Base-by-base conservation (phyloP, 768 basidiomycete species). In the Lactarius deliciosus region DNA sequence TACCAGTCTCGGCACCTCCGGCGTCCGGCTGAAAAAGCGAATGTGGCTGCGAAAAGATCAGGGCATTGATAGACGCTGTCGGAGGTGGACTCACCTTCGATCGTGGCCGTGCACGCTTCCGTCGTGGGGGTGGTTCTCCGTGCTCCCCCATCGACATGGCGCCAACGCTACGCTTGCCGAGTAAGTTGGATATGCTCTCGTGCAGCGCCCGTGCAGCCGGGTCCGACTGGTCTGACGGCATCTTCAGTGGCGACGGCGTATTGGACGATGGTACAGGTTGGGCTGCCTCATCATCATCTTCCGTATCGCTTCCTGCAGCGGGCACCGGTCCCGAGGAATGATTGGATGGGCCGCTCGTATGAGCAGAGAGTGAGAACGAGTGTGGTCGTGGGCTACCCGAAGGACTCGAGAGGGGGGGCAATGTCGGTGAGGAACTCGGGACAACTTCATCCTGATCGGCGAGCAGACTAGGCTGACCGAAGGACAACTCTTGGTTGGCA, bases 131-230 rank as follows among this genome's bases (percentile, higher is more conserved):
- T 2, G 67, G 68, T 15, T 68, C 71, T 18, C 53, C 47, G 22
- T 62, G 53, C 13, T 64, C 63, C 38, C 53, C 73, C 8, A 71
- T 71, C 54, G 73, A 74, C 3, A 78, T 76, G 0, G 81, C 76
- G 11, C 80, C 65, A 30, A 60, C 61, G 45, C 28, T 79, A 10
- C 90, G 81, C 74, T 93, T 92, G 10, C 90, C 90, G 18, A 92
- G 77, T 63, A 91, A 75, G 25, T 84, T 83, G 6, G 85, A 84
- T 58, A 92, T 84, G 66, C 85, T 88, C 69, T 90, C 87, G 68
- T 89, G 84, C 25, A 91, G 77, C 20, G 83, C 87, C 70, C 79
- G 83, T n/a, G 86, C 30, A 80, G 80, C 58, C 7, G 50, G 61
- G 30, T 82, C 79, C 57, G 78, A 77, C 57, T 81, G 79, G 36